Evolutionary conservation across 306 rosid genomes (phyloP).

Genomic region (Prunus armeniaca): DNA sequence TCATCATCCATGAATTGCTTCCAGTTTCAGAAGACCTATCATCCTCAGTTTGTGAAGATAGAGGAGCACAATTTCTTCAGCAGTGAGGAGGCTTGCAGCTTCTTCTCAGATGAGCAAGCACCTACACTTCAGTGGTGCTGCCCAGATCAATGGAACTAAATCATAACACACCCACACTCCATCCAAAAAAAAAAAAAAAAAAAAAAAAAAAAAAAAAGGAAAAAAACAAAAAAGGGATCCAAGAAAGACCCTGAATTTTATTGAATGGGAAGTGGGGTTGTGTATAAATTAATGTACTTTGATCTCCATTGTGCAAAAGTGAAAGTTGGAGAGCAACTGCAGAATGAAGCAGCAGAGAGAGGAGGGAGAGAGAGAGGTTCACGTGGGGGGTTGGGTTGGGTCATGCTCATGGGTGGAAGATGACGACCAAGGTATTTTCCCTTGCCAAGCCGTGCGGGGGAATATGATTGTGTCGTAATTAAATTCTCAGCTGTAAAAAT

Average conservation of each 20-base stretch:
- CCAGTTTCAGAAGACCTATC: conserved; percentile 57
- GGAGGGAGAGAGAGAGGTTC: conserved; percentile 9
- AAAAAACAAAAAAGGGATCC: neutral
- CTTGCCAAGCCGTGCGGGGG: conserved; percentile 35
- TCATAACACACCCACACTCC: neutral
- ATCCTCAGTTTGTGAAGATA: conserved; percentile 66
- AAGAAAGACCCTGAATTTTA: neutral
- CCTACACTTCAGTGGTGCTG: conserved; percentile 88
- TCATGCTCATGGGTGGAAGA: conserved; percentile 17
- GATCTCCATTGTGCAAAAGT: conserved; percentile 22
- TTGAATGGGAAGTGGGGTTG: conserved; percentile 12
- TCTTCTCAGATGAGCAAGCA: conserved; percentile 89
- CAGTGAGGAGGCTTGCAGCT: conserved; percentile 74
- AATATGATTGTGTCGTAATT: conserved; percentile 46
- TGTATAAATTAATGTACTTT: conserved; percentile 13
- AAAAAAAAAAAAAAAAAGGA: neutral
- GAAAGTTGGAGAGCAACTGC: conserved; percentile 13
- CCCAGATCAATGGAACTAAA: conserved; percentile 60
- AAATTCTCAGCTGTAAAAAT: conserved; percentile 34
- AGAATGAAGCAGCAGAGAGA: conserved; percentile 5
- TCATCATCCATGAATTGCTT: conserved; percentile 50
- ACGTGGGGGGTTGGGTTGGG: conserved; percentile 33
- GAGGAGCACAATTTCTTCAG: conserved; percentile 93
- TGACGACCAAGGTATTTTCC: conserved; percentile 20
- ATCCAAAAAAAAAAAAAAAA: neutral